A percentile compares a stretch with the other conserved stretches of the same genome.
Evolutionary conservation across 2,329 filamentous ascomycete species (phyloP).

Genomic region (Fusarium euwallaceae): DNA sequence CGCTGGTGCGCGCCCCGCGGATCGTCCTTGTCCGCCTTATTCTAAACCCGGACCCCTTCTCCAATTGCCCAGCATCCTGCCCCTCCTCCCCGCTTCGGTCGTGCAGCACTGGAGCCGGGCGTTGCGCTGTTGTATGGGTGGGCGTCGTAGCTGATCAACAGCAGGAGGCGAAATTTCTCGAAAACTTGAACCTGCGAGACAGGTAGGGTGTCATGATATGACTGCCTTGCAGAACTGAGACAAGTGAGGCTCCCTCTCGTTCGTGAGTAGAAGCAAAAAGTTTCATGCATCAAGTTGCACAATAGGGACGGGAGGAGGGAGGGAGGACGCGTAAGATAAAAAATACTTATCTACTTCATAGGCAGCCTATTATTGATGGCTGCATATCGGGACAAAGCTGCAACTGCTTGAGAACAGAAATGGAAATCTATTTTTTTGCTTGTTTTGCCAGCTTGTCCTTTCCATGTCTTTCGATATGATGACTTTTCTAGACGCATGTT

Average conservation of each 20-base stretch:
- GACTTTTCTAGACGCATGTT: not conserved
- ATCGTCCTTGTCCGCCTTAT: conserved; percentile 2
- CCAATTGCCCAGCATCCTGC: too few relatives aligned
- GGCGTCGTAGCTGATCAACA: not conserved
- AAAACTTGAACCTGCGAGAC: not conserved
- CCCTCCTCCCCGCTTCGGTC: not conserved
- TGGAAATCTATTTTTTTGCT: not conserved
- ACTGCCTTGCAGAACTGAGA: not conserved
- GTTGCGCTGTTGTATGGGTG: not conserved
- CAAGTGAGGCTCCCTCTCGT: conserved; percentile 3
- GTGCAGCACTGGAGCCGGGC: not conserved
- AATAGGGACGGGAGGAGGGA: not conserved
- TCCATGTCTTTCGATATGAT: not conserved
- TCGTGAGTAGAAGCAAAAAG: not conserved
- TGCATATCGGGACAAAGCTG: not conserved
- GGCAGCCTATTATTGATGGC: not conserved
- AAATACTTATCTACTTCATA: not conserved
- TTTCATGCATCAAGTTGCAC: not conserved
- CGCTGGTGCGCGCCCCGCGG: conserved; percentile 17
- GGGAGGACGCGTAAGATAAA: not conserved
- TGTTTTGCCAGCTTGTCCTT: not conserved
- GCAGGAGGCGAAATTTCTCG: not conserved
- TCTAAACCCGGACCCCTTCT: too few relatives aligned
- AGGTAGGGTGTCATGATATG: not conserved
- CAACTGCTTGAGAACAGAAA: not conserved